Conservation (phyloP, 2,329 filamentous ascomycete species). For the Aspergillus oerlinghausenensis region DNA sequence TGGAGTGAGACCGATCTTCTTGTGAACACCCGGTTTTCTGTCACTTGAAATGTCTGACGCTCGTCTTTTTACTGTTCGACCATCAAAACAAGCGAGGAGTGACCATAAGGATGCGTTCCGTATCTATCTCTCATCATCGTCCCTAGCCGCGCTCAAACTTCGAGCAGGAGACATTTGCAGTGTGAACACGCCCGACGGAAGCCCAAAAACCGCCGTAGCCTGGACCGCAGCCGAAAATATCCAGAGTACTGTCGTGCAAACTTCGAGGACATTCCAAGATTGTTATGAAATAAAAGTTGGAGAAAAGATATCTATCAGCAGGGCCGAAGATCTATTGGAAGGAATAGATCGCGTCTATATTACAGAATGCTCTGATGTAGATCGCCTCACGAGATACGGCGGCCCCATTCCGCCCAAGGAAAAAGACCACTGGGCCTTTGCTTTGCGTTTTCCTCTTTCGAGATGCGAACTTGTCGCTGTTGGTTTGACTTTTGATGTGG, state of each 20-base stretch:
- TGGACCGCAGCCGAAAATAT: conserved; percentile 61
- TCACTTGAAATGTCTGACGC: conserved; percentile 30
- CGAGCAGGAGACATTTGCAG: conserved; percentile 56
- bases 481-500: conserved; percentile 65
- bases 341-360: conserved; percentile 58
- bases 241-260: conserved; percentile 63
- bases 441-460: conserved; percentile 40
- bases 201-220: conserved; percentile 55
- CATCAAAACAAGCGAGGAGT: conserved; percentile 45
- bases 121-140: conserved; percentile 54
- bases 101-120: conserved; percentile 55
- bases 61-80: conserved; percentile 50
- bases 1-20: not conserved
- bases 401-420: conserved; percentile 35
- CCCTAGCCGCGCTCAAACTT: conserved; percentile 52
- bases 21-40: not conserved
- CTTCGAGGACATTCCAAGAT: conserved; percentile 69
- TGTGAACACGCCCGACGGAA: conserved; percentile 31
- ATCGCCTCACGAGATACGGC: conserved; percentile 34
- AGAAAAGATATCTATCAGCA: conserved; percentile 61
- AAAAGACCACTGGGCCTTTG: conserved; percentile 46
- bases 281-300: conserved; percentile 68
- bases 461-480: conserved; percentile 64
- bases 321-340: conserved; percentile 47
- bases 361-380: conserved; percentile 51